Conservation (phyloP, 179 eudicot species). For the Beta lomatogona region DNA sequence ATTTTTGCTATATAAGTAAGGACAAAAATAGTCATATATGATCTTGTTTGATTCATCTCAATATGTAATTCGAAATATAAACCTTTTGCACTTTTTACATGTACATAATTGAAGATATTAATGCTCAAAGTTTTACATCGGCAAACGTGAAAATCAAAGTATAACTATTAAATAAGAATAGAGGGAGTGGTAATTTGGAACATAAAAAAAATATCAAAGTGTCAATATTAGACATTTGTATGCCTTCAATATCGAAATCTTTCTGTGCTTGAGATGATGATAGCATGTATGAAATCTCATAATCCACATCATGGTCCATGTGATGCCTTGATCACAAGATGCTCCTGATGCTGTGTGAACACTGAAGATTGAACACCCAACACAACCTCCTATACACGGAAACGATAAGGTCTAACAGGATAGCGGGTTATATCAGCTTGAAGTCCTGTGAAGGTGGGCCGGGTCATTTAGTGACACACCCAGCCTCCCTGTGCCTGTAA, state of each 20-base stretch:
- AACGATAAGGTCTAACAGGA: not conserved
- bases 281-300: not conserved
- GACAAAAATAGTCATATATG: too few species aligned
- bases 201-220: not conserved
- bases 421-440: not conserved
- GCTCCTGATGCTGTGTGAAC: not conserved
- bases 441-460: not conserved
- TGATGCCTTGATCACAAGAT: not conserved
- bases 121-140: too few species aligned
- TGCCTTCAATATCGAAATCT: not conserved
- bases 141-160: too few species aligned
- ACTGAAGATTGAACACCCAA: not conserved
- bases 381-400: not conserved
- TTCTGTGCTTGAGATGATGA: not conserved
- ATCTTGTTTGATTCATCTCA: too few species aligned
- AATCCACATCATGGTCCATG: not conserved
- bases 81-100: too few species aligned
- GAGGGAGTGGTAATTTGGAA: not conserved
- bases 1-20: too few species aligned
- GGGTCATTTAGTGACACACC: too few species aligned
- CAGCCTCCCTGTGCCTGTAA: not conserved
- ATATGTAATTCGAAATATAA: too few species aligned
- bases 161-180: too few species aligned
- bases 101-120: too few species aligned
- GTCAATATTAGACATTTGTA: not conserved